Percentiles rank a stretch among this genome's conserved stretches.
Conservation (phyloP, 2,329 filamentous ascomycete genomes). For the Amauroascus verrucosus region DNA sequence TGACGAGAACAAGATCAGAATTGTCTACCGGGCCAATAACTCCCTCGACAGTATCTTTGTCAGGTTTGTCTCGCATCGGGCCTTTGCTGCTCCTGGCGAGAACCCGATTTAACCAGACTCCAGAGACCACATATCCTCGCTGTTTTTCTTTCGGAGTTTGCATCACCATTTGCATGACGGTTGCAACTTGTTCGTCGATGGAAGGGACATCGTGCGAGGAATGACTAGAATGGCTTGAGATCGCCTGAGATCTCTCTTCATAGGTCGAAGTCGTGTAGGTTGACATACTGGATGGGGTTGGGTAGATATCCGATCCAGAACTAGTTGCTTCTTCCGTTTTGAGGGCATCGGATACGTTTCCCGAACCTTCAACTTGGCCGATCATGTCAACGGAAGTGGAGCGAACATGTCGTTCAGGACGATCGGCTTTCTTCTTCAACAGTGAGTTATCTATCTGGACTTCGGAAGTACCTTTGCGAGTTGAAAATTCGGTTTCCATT, state of each 20-base stretch:
- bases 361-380: slow-evolving; percentile 21
- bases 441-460: slow-evolving; percentile 29
- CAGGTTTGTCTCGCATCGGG: slow-evolving; percentile 44
- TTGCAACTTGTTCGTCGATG: slow-evolving; percentile 62
- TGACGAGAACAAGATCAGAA: slow-evolving; percentile 61
- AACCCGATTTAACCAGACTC: slow-evolving; percentile 66
- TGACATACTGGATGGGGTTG: slow-evolving; percentile 32
- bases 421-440: slow-evolving; percentile 15
- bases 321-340: slow-evolving; percentile 24
- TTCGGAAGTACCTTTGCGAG: slow-evolving; percentile 12
- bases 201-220: slow-evolving; percentile 28
- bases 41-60: slow-evolving; percentile 51
- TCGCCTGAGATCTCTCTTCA: slow-evolving; percentile 19
- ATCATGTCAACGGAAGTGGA: slow-evolving; percentile 39
- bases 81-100: slow-evolving; percentile 53
- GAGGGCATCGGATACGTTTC: neutral
- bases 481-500: slow-evolving; percentile 20
- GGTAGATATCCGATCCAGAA: slow-evolving; percentile 29
- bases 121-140: slow-evolving; percentile 67
- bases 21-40: slow-evolving; percentile 79
- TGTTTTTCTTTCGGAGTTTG: slow-evolving; percentile 58
- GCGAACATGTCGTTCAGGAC: slow-evolving; percentile 19
- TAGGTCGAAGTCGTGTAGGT: slow-evolving; percentile 27
- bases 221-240: slow-evolving; percentile 13
- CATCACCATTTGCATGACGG: slow-evolving; percentile 51